Evolutionary conservation across 2,329 filamentous ascomycete species (phyloP).

Genomic region (Byssothecium circinans): DNA sequence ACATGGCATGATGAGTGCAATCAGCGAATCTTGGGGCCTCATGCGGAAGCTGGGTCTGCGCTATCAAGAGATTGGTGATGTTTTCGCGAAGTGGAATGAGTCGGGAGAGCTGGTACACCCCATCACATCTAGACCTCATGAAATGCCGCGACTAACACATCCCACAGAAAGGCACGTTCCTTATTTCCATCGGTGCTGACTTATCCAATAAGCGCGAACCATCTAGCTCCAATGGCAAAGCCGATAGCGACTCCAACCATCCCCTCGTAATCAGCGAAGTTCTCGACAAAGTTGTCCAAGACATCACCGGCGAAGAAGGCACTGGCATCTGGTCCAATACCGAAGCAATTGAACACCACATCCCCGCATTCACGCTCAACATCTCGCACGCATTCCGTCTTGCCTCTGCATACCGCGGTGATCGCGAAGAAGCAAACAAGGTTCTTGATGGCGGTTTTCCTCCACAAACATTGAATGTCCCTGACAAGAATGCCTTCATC

Average conservation of each 20-base stretch:
- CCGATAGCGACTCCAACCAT: conserved; percentile 5
- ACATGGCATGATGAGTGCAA: conserved; percentile 68
- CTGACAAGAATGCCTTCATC: conserved; percentile 51
- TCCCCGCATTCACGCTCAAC: conserved; percentile 66
- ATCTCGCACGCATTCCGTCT: conserved; percentile 65
- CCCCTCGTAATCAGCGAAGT: conserved; percentile 62
- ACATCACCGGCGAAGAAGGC: conserved; percentile 66
- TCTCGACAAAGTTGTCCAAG: conserved; percentile 72
- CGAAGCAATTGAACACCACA: conserved; percentile 63
- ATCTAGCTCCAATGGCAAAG: conserved; percentile 25
- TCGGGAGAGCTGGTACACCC: conserved; percentile 56
- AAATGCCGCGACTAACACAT: conserved; percentile 3
- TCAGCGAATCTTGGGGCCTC: conserved; percentile 67
- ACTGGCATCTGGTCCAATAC: conserved; percentile 68
- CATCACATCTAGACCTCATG: not conserved
- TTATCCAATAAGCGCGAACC: conserved; percentile 58
- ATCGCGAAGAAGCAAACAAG: conserved; percentile 57
- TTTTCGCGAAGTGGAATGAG: conserved; percentile 63
- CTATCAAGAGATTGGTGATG: conserved; percentile 62
- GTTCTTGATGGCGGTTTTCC: conserved; percentile 48
- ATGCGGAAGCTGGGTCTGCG: conserved; percentile 61
- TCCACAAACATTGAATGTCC: conserved; percentile 36
- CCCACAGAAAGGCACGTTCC: conserved; percentile 56
- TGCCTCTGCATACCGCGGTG: conserved; percentile 62
- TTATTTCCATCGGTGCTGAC: conserved; percentile 64